Conservation (phyloP, 139 green algal species). For the Raphidocelis subcapitata region DNA sequence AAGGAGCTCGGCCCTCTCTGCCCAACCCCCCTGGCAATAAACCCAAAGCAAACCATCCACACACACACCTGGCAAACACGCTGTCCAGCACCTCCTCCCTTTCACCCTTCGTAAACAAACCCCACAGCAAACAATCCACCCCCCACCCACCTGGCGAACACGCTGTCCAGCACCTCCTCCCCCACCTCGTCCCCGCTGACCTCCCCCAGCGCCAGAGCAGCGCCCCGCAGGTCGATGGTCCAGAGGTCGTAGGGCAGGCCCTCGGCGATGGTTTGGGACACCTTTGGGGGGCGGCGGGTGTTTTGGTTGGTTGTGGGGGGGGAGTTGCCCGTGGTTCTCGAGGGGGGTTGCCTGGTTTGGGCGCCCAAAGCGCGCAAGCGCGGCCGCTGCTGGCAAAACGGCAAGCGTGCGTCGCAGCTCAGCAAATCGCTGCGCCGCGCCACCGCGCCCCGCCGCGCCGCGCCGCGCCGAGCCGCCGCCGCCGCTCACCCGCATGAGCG, state of each 20-base stretch:
- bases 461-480: neutral
- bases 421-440: too few relatives aligned
- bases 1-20: too few relatives aligned
- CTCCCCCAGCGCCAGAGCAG: slow-evolving; percentile 85
- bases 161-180: slow-evolving; percentile 86
- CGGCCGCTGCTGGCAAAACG: too few relatives aligned
- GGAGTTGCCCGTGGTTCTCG: too few relatives aligned
- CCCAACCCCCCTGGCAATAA: too few relatives aligned
- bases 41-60: neutral
- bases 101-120: too few relatives aligned
- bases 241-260: slow-evolving; percentile 93
- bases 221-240: slow-evolving; percentile 91
- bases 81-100: neutral
- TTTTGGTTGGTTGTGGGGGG: too few relatives aligned
- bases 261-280: slow-evolving; percentile 57
- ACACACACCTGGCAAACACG: slow-evolving; percentile 13
- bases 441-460: neutral
- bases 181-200: slow-evolving; percentile 83
- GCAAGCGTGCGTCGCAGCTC: too few relatives aligned
- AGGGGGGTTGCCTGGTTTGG: too few relatives aligned
- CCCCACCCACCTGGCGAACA: slow-evolving; percentile 64
- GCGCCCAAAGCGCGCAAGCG: too few relatives aligned
- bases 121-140: neutral
- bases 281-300: neutral
- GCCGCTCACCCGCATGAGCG: slow-evolving; percentile 42